Base-by-base conservation (phyloP, 2,329 filamentous ascomycete species). In the Magnaporthiopsis rhizophila region DNA sequence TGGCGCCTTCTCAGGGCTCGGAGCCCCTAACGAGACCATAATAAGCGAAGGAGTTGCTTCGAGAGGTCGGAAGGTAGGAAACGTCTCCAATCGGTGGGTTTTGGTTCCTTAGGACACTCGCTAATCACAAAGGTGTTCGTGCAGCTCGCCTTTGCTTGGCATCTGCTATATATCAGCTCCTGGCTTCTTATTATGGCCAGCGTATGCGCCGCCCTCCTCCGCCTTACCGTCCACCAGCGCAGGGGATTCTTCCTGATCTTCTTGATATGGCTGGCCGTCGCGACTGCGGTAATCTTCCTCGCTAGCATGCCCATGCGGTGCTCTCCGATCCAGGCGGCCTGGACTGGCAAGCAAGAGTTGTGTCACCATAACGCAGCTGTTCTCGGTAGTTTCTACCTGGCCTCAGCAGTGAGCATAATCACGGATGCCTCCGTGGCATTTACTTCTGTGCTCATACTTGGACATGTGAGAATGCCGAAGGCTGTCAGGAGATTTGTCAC, bases 401-500 rank as follows among this genome's bases (percentile, higher is more conserved):
- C n/a, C 11, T 61, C 59, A 34, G 59, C 34, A 26, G 59, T 61
- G 34, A 24, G 26, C 34, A 61, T 61, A 18, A 18, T 45, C 59
- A 26, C 59, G 13, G 59, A 61, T 50, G 68, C 69, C 62, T 65
- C 64, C 0, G 59, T 74, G 2, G 64, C 65, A 0, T 69, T 72
- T 1, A 66, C 74, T 3, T 62, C 70, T 0, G 64, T 74, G 5
- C 66, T 74, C 1, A 56, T 74, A 26, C 63, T 73, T 0, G 71
- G 70, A 64, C 71, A 71, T 2, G 59, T 73, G 3, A 69, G 72
- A 59, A 71, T 73, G 69, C 18, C 65, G 36, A 50, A 63, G 3
- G 62, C 67, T 13, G 61, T 69, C 2, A 68, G 56, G 21, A 2
- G 45, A 15, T 56, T 30, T n/a, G 45, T 62, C 26, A 28, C 34